These are phyloP conservation scores for Leccinum fuscescens DNA, from an alignment of 1,284 basidiomycete species.

Conservation along the genomic window DNA sequence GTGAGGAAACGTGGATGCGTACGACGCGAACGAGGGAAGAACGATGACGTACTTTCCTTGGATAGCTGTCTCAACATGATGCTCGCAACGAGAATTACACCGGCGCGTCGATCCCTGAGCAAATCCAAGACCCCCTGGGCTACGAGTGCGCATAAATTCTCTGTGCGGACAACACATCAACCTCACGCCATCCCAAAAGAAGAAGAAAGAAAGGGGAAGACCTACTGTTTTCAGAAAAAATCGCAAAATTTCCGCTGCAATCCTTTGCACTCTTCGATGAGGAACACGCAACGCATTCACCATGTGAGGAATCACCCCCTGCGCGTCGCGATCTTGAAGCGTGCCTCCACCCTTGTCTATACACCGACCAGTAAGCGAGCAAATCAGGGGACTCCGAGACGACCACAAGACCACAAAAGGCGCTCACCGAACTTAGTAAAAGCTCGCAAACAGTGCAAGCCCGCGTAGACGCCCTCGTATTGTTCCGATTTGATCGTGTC, in stretches of 20 bases:
- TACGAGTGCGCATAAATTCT: constrained; percentile 1
- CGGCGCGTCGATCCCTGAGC: constrained; percentile 17
- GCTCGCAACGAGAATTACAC: constrained; percentile 20
- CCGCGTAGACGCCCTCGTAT: constrained; percentile 13
- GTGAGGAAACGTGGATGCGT: background rate
- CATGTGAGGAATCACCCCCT: constrained; percentile 15
- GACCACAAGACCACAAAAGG: background rate
- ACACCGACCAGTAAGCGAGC: background rate
- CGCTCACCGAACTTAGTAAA: constrained; percentile 20
- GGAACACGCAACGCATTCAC: constrained; percentile 19
- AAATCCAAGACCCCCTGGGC: constrained; percentile 15
- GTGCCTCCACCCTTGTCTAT: background rate
- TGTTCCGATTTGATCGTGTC: constrained; percentile 16
- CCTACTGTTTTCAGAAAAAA: constrained; percentile 10
- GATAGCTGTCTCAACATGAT: constrained; percentile 14
- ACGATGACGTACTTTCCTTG: constrained; percentile 15
- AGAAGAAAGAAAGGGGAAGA: background rate
- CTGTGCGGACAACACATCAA: background rate
- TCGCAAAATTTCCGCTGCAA: constrained; percentile 4
- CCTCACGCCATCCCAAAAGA: background rate
- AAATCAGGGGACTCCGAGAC: background rate
- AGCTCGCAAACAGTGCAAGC: constrained; percentile 25
- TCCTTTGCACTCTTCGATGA: constrained; percentile 16
- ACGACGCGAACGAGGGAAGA: background rate
- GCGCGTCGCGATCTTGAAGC: background rate